A percentile compares a stretch with the other conserved stretches of the same genome.
Evolutionary conservation across 1,139 yeast species (phyloP).

Genomic region (Debaryomycetaceae sp.): DNA sequence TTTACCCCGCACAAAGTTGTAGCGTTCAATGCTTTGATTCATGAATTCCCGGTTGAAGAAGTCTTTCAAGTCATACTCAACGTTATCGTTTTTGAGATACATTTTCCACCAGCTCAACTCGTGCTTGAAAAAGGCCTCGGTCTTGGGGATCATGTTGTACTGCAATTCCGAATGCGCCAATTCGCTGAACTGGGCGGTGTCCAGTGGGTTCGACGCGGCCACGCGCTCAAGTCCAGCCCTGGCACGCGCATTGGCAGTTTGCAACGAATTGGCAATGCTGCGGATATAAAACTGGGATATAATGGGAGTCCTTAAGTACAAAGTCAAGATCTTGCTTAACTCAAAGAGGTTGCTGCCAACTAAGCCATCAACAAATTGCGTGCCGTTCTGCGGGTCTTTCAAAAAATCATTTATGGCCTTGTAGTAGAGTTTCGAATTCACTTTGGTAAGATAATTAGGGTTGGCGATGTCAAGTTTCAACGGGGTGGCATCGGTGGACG

Average conservation of each 20-base stretch:
- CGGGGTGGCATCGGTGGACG: slow-evolving; percentile 16
- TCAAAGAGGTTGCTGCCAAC: slow-evolving; percentile 36
- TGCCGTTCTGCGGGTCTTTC: slow-evolving; percentile 30
- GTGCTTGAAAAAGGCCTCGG: slow-evolving; percentile 25
- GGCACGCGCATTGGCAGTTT: slow-evolving; percentile 5
- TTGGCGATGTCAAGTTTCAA: slow-evolving; percentile 13
- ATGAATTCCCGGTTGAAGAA: slow-evolving; percentile 32
- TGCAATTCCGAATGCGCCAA: slow-evolving; percentile 38
- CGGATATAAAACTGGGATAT: slow-evolving; percentile 6
- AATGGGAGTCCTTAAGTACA: slow-evolving; percentile 19
- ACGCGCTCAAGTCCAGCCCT: no score
- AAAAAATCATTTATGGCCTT: slow-evolving; percentile 30
- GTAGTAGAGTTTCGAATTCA: slow-evolving; percentile 27
- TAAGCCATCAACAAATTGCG: slow-evolving; percentile 24
- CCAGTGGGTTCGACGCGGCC: slow-evolving; percentile 10
- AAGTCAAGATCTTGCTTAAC: slow-evolving; percentile 28
- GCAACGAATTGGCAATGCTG: slow-evolving; percentile 9
- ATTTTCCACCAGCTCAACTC: slow-evolving; percentile 43
- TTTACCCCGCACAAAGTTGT: slow-evolving; percentile 35
- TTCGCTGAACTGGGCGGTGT: slow-evolving; percentile 27
- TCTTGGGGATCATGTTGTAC: slow-evolving; percentile 27
- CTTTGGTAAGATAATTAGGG: slow-evolving; percentile 28
- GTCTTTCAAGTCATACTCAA: slow-evolving; percentile 43
- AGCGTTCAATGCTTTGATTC: slow-evolving; percentile 37
- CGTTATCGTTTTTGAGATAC: slow-evolving; percentile 41